phyloP scores from a whole-genome alignment of 805 yeast species.

The Kluyveromyces lactis region DNA sequence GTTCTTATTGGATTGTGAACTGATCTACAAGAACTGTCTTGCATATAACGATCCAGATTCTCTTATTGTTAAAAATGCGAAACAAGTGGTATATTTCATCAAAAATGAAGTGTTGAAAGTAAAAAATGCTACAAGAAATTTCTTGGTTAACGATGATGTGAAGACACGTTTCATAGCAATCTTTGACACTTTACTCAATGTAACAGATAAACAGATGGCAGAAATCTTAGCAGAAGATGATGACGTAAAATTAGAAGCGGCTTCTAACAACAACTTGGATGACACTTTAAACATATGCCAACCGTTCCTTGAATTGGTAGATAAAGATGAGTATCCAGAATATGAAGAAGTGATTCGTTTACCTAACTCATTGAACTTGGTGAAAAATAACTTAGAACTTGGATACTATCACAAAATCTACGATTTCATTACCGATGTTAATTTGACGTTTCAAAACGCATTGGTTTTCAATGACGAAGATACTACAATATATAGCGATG shows the following conservation, averaged over 20 bases:
- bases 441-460: slow-evolving; percentile 70
- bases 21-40: slow-evolving; percentile 63
- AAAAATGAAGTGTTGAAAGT: slow-evolving; percentile 38
- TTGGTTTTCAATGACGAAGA: slow-evolving; percentile 66
- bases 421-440: slow-evolving; percentile 50
- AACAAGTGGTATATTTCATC: slow-evolving; percentile 47
- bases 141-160: slow-evolving; percentile 20
- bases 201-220: slow-evolving; percentile 17
- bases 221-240: slow-evolving; percentile 15
- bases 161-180: slow-evolving; percentile 14
- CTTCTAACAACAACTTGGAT: slow-evolving; percentile 15
- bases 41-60: slow-evolving; percentile 61
- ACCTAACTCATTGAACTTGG: slow-evolving; percentile 65
- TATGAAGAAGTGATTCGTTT: slow-evolving; percentile 62
- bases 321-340: slow-evolving; percentile 65
- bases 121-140: slow-evolving; percentile 27
- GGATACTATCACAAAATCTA: slow-evolving; percentile 48
- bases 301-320: slow-evolving; percentile 71
- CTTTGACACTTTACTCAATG: slow-evolving; percentile 22
- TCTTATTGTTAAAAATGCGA: slow-evolving; percentile 61
- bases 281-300: slow-evolving; percentile 39
- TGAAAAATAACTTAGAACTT: slow-evolving; percentile 43
- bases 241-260: neutral
- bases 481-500: slow-evolving; percentile 64
- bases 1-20: slow-evolving; percentile 51